Percentiles rank a stretch among this genome's conserved stretches.
These are phyloP conservation scores for Anthracocystis panici-leucophaei DNA, from an alignment of 1,284 basidiomycete species.

Conservation along the genomic window DNA sequence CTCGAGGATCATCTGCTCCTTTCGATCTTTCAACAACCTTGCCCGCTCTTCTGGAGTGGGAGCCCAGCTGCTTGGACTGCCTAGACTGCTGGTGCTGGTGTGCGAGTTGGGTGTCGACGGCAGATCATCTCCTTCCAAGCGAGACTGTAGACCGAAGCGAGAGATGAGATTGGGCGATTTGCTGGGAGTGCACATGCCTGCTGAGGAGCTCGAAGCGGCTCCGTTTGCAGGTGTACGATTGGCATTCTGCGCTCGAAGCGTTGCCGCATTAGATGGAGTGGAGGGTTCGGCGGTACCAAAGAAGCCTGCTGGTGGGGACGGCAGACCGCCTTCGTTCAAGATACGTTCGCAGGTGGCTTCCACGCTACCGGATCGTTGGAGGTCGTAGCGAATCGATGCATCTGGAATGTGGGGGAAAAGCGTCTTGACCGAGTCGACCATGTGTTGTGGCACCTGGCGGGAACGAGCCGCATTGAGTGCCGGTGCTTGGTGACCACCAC, in stretches of 20 bases:
- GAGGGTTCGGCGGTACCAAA: slow-evolving; percentile 38
- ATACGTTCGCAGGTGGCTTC: slow-evolving; percentile 64
- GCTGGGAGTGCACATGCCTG: slow-evolving; percentile 24
- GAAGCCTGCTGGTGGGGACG: slow-evolving; percentile 52
- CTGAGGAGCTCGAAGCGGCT: slow-evolving; percentile 13
- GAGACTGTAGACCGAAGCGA: slow-evolving; percentile 49
- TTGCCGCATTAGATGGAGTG: slow-evolving; percentile 22
- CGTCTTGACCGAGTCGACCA: slow-evolving; percentile 59
- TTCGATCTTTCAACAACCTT: slow-evolving; percentile 48
- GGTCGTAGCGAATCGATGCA: slow-evolving; percentile 62
- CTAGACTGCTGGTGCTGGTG: slow-evolving; percentile 23
- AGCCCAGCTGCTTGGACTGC: slow-evolving; percentile 46
- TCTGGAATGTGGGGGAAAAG: slow-evolving; percentile 66
- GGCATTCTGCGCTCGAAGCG: slow-evolving; percentile 22
- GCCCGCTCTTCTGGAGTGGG: slow-evolving; percentile 44
- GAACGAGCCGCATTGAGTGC: slow-evolving; percentile 40
- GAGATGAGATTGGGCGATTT: slow-evolving; percentile 52
- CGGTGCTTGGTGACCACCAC: slow-evolving; percentile 16
- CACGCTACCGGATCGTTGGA: slow-evolving; percentile 54
- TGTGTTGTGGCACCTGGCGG: slow-evolving; percentile 49
- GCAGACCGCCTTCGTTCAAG: slow-evolving; percentile 61
- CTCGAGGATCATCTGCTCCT: slow-evolving; percentile 55
- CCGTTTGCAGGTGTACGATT: slow-evolving; percentile 27
- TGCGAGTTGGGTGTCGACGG: slow-evolving; percentile 21
- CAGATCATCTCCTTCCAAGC: slow-evolving; percentile 14